Base-by-base conservation (phyloP, 2,329 filamentous ascomycete species). In the Aaosphaeria pasadenensis region DNA sequence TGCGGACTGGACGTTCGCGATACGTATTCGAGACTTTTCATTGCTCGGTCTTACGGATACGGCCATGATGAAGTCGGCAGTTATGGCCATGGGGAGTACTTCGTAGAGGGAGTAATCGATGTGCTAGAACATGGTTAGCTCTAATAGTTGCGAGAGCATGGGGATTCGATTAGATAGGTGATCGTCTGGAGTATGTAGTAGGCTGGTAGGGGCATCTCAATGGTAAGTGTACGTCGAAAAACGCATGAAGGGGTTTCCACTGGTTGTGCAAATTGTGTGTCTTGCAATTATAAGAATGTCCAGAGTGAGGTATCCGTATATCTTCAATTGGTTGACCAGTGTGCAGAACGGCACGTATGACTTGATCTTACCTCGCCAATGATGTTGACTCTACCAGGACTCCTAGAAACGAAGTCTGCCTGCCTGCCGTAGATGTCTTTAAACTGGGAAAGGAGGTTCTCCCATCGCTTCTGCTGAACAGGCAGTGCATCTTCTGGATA, bases 81-180 rank as follows among this genome's bases (percentile, higher is more conserved):
- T 90, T 57, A 97, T 91, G 53, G 92, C 94, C 84, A 96, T 96
- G 45, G 94, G 94, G 28, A 99, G 80, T 50, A 96, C 91, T 59
- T 94, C 86, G 77, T 97, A 99, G 17, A 99, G 83, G 11, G 90
- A 96, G 76, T 99, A 99, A 76, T 99, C 94, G 64, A 99, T 96
- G 76, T 99, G 94, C 79, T 77, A 48, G 36, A 11, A 38, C 6
- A n/a, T 33, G 11, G 49, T 68, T 30, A 67, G 57, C 36, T 42
- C 6, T 17, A 24, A 24, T 24, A 24, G 2, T 24, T 24, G 17
- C 3, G 3, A 24, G 17, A 24, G 17, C 7, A 35, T 7, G 17
- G 29, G 7, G n/a, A 5, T 32, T 40, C 3, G 35, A 24, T 24
- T 24, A 24, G 17, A 24, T 3, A 24, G 17, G 17, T 24, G 17